These are phyloP conservation scores for Rhodamnia rubescens DNA, from an alignment of 345 rosid genomes.

Conservation along the genomic window DNA sequence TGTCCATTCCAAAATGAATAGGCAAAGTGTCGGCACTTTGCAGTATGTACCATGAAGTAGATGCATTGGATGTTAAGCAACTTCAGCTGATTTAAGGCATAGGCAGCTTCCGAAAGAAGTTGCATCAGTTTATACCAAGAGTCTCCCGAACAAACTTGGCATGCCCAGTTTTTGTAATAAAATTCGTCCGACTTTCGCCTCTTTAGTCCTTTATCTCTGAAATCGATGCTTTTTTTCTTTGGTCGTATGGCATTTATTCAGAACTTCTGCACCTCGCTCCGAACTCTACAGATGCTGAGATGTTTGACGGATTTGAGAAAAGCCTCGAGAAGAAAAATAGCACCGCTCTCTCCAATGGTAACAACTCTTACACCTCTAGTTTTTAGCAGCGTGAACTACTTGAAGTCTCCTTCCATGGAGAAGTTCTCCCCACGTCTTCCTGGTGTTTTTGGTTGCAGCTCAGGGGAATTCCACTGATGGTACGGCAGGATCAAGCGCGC, in stretches of 20 bases:
- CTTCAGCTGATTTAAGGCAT: background rate
- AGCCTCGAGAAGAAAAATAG: slow-evolving; percentile 9
- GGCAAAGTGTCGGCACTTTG: background rate
- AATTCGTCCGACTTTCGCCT: background rate
- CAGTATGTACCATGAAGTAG: background rate
- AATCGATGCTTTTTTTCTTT: no score
- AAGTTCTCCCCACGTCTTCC: background rate
- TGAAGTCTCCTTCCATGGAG: background rate
- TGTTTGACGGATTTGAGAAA: slow-evolving; percentile 45
- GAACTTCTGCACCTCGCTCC: slow-evolving; percentile 57
- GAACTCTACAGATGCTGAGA: slow-evolving; percentile 53
- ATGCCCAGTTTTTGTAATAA: background rate
- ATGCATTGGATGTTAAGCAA: background rate
- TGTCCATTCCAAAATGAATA: background rate
- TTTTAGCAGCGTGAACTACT: background rate
- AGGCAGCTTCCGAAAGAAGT: background rate
- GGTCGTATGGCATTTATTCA: slow-evolving; percentile 1
- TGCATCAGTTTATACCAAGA: background rate
- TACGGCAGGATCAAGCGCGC: background rate
- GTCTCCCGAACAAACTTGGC: background rate
- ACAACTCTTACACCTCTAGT: background rate
- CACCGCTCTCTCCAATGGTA: background rate
- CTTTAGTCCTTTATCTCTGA: background rate
- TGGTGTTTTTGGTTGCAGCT: background rate
- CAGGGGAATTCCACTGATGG: background rate